Evolutionary conservation across 2,329 filamentous ascomycete species (phyloP), one percentile per base, ranked within the genome.

Genomic region (Gyromitra esculenta): DNA sequence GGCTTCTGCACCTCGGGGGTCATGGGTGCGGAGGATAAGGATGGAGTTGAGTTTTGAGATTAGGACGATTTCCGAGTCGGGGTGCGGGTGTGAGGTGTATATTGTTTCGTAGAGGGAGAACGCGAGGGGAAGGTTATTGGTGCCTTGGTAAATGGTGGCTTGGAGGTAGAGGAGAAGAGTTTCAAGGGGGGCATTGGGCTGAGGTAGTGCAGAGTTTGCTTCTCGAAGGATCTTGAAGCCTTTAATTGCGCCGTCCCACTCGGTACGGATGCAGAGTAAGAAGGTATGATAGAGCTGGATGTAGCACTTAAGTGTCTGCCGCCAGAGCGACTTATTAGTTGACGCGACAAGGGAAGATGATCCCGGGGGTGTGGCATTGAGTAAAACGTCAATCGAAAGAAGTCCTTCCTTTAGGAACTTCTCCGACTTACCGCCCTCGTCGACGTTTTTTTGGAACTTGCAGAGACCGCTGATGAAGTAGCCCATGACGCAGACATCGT

Each of bases 391-490:
- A 62, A 86, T 81, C 82, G 86, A 85, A 72, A 86, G 86, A 21
- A 89, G 83, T 1, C 88, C 89, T 81, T 90, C 88, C 21, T 86
- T 83, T 1, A 90, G 83, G 81, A 87, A 90, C 62, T 85, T 85
- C 79, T 88, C 86, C 15, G 87, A 85, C 78, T 88, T 88, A 8
- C 85, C 85, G 45, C 85, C 85, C 78, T 89, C 86, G 41, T 86
- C 84, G 8, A 85, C 86, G 77, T 89, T 89, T 75, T 87, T 87
- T 63, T 87, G 85, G 52, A 87, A 85, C n/a, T 86, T 84, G 0
- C 87, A 87, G 39, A 89, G 82, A 1, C 88, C 89, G 76, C 88
- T 89, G 11, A 91, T 83, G 67, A 90, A 86, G 81, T 89, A 91
- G 45, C 86, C 89, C 35, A 91, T 83, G 7, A 85, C 85, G 80